Conservation (phyloP, 495 filamentous ascomycete genomes). For the Neurospora africana region DNA sequence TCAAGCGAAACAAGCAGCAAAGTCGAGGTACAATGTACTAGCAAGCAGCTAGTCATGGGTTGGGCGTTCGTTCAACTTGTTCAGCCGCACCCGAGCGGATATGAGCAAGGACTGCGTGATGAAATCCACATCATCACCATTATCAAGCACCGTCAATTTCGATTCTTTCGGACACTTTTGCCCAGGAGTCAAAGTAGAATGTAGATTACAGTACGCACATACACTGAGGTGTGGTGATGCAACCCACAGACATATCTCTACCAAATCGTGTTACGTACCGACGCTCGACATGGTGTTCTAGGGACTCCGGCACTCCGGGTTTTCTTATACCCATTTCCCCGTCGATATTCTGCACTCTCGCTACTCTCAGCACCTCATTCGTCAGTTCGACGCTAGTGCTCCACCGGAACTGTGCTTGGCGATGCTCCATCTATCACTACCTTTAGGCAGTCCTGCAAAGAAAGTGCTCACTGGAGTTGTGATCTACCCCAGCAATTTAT, state of each 20-base stretch:
- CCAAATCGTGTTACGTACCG: too few relatives aligned
- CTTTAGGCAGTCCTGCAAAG: neutral
- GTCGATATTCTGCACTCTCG: constrained; percentile 5
- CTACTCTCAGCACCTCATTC: constrained; percentile 1
- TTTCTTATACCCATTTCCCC: neutral
- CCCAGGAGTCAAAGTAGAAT: neutral
- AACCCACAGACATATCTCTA: neutral
- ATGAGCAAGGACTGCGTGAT: neutral
- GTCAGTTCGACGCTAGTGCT: neutral
- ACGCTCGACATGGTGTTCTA: neutral
- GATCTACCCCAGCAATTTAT: neutral
- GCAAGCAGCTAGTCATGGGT: neutral
- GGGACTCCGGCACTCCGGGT: neutral
- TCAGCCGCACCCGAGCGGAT: neutral
- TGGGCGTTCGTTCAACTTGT: neutral
- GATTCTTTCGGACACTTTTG: neutral
- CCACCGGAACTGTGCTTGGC: neutral
- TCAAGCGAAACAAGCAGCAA: neutral
- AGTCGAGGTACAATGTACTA: neutral
- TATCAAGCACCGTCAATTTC: neutral
- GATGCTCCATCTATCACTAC: neutral
- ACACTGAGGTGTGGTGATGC: neutral
- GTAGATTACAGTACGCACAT: neutral
- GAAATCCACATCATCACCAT: neutral
- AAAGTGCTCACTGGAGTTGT: neutral